Base-by-base conservation (phyloP, 768 basidiomycete genomes). In the Suillus bovinus region DNA sequence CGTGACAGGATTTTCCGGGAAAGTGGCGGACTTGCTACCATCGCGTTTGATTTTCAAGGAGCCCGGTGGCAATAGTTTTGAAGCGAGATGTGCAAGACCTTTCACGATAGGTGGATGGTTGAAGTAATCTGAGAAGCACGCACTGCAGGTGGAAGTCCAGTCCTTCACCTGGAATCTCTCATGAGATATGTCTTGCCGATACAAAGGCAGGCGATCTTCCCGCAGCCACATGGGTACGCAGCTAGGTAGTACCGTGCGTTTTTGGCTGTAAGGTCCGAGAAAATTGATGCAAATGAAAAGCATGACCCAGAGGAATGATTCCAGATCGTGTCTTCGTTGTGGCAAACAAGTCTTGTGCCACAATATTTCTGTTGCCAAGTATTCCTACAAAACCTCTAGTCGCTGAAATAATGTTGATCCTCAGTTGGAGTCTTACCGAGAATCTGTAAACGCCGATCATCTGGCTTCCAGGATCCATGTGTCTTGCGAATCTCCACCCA, bases 341-440 rank as follows among this genome's bases (percentile, higher is more conserved):
- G 46, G 46, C 22, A 13, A 47, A 47, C 46, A 47, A 24, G 11
- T 22, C 46, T 47, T 47, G 46, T 47, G 46, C 46, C 46, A 47
- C 46, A 47, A 47, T 24, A 47, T 27, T 47, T 47, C 46, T 47
- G 46, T 27, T 27, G 46, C 46, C 16, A 47, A 47, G 24, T 24
- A 49, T 49, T 49, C 47, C 47, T 49, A 49, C 27, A 49, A 49
- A 49, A 49, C 47, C 16, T 49, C 47, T 49, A 49, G 47, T 49
- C 16, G 47, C 47, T 49, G 24, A 16, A 17, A 27, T 29, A 17
- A 27, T 10, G 27, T 16, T 17, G 16, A 16, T 49, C 27, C 47
- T 49, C 47, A 27, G 27, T n/a, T n/a, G n/a, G 27, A 27, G 47
- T 17, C 47, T 49, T 16, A 49, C 47, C 27, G 47, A 49, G 47